Evolutionary conservation across 2,329 filamentous ascomycete species (phyloP).

Genomic region (Cyphellophora attinorum): DNA sequence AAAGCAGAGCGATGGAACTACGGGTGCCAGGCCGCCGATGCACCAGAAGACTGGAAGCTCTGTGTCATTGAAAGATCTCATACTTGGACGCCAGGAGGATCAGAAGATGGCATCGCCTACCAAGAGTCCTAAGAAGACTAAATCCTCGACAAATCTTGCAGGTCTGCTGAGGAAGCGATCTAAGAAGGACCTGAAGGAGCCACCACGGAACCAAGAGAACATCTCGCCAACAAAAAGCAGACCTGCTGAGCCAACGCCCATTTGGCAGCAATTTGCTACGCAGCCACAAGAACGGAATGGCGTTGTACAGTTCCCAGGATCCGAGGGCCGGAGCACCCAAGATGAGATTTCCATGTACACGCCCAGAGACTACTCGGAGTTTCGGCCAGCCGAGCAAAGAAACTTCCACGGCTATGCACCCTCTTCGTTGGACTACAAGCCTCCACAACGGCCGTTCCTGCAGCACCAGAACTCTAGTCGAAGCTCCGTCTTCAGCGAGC

Average conservation of each 20-base stretch:
- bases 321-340: slow-evolving; percentile 34
- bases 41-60: slow-evolving; percentile 20
- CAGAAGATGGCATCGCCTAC: slow-evolving; percentile 28
- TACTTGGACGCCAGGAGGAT: slow-evolving; percentile 22
- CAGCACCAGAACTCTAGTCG: slow-evolving; percentile 18
- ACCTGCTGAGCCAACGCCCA: slow-evolving; percentile 50
- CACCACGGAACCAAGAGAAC: slow-evolving; percentile 71
- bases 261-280: slow-evolving; percentile 66
- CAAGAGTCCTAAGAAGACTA: slow-evolving; percentile 57
- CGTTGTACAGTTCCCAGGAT: slow-evolving; percentile 34
- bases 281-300: slow-evolving; percentile 25
- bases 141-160: slow-evolving; percentile 74
- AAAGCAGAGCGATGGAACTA: slow-evolving; percentile 11
- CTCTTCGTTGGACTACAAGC: slow-evolving; percentile 33
- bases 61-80: slow-evolving; percentile 18
- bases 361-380: slow-evolving; percentile 37
- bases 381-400: slow-evolving; percentile 52
- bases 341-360: slow-evolving; percentile 52
- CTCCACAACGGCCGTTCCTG: slow-evolving; percentile 28
- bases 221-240: slow-evolving; percentile 5
- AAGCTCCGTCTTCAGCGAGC: slow-evolving; percentile 21
- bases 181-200: slow-evolving; percentile 57
- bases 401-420: slow-evolving; percentile 49
- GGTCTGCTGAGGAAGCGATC: slow-evolving; percentile 68
- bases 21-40: slow-evolving; percentile 6